phyloP scores from a whole-genome alignment of 306 rosid genomes.

The Corylus avellana region DNA sequence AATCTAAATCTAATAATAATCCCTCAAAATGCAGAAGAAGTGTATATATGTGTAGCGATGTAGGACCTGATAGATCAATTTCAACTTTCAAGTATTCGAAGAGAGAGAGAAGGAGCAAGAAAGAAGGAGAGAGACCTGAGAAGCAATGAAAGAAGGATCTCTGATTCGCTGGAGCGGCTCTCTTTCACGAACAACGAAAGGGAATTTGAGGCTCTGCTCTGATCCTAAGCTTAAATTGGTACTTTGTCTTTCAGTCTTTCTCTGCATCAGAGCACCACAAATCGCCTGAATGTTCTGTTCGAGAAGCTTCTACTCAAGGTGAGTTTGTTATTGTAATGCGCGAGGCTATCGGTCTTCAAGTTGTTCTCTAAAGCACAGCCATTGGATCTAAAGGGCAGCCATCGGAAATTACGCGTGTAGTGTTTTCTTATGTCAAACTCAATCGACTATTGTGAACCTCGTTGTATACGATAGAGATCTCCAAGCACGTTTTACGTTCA shows the following conservation, averaged over 20 bases:
- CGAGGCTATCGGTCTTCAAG: neutral
- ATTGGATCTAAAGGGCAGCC: neutral
- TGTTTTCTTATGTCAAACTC: neutral
- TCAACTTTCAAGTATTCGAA: neutral
- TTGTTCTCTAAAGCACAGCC: neutral
- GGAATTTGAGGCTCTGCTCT: neutral
- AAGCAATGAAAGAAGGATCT: neutral
- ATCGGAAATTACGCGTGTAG: neutral
- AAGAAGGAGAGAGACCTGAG: neutral
- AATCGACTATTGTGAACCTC: too few relatives aligned
- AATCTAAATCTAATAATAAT: neutral
- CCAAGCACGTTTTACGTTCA: too few relatives aligned
- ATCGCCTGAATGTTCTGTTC: neutral
- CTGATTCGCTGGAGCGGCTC: neutral
- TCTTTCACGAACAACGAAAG: neutral
- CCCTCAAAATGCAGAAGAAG: neutral
- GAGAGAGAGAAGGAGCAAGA: neutral
- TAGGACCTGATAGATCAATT: neutral
- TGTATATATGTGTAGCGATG: too few relatives aligned
- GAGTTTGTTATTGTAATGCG: neutral
- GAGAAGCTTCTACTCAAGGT: neutral
- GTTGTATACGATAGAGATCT: too few relatives aligned
- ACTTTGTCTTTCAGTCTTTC: rapidly evolving
- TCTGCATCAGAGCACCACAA: neutral
- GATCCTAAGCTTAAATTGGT: neutral